A percentile compares a stretch with the other conserved stretches of the same genome.
phyloP scores from a whole-genome alignment of 164 flowering plant species.

The Macadamia integrifolia region DNA sequence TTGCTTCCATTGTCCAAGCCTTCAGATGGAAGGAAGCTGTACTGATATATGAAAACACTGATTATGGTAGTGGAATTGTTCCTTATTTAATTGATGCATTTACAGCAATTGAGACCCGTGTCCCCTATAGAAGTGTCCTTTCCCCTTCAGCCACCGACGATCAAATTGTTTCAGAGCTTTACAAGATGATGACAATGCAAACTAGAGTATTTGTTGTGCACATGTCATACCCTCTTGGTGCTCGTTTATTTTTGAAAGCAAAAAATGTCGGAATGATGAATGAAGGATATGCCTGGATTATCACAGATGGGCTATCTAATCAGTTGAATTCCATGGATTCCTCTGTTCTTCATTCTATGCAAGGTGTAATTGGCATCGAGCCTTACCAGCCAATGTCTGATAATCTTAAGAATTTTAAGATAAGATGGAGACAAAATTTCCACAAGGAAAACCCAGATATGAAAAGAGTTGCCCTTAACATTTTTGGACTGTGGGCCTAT shows the following conservation, averaged over 20 bases:
- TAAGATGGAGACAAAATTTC: too few relatives aligned
- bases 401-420: too few relatives aligned
- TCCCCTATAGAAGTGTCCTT: background rate
- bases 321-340: conserved; percentile 12
- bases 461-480: too few relatives aligned
- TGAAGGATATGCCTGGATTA: background rate
- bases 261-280: conserved; percentile 12
- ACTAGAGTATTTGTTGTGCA: background rate
- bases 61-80: too few relatives aligned
- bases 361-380: conserved; percentile 18
- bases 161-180: background rate
- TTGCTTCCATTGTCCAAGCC: too few relatives aligned
- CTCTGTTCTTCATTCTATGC: conserved; percentile 15
- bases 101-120: background rate
- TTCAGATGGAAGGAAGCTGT: too few relatives aligned
- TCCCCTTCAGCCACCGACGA: background rate
- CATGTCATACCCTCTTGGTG: background rate
- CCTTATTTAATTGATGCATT: background rate
- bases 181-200: background rate
- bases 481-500: too few relatives aligned
- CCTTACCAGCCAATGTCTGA: background rate
- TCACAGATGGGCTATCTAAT: conserved; percentile 13
- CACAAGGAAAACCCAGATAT: too few relatives aligned
- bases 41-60: too few relatives aligned
- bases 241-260: background rate